A percentile compares a stretch with the other conserved stretches of the same genome.
phyloP scores from a whole-genome alignment of 2,329 filamentous ascomycete species.

The Dactylonectria macrodidyma region DNA sequence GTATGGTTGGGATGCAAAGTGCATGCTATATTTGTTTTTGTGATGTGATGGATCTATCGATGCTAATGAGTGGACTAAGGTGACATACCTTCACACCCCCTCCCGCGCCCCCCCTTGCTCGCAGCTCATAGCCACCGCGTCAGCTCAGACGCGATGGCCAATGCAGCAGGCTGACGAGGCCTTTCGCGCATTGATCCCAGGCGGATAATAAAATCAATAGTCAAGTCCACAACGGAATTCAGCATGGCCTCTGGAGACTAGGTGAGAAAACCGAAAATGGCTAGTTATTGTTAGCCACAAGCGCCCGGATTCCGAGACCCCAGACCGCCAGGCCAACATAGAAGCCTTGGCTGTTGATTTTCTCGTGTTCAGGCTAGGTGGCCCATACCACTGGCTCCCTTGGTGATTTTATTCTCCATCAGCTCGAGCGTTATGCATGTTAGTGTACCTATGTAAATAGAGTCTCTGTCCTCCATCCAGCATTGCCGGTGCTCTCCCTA shows the following conservation, averaged over 20 bases:
- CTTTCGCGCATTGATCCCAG: slow-evolving; percentile 6
- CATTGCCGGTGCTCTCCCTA: slow-evolving; percentile 20
- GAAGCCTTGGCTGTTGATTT: slow-evolving; percentile 24
- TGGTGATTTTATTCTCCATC: slow-evolving; percentile 5
- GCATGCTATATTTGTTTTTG: slow-evolving; percentile 20
- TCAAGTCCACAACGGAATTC: slow-evolving; percentile 16
- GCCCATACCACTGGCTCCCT: slow-evolving; percentile 24
- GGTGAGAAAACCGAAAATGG: slow-evolving; percentile 12
- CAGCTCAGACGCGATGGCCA: not conserved
- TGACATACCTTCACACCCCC: not conserved
- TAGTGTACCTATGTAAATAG: slow-evolving; percentile 43
- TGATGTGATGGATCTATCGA: slow-evolving; percentile 17
- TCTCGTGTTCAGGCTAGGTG: slow-evolving; percentile 42
- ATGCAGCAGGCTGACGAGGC: slow-evolving; percentile 15
- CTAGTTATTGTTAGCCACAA: slow-evolving; percentile 25
- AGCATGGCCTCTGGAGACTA: not conserved
- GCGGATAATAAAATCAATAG: slow-evolving; percentile 10
- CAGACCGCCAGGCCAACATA: slow-evolving; percentile 24
- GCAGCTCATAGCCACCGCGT: not conserved
- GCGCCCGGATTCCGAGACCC: slow-evolving; percentile 12
- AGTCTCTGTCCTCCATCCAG: slow-evolving; percentile 26
- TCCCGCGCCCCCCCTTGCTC: too few relatives aligned
- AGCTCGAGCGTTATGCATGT: slow-evolving; percentile 28
- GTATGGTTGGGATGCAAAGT: not conserved
- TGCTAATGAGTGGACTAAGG: not conserved